phyloP scores from a whole-genome alignment of 495 filamentous ascomycete genomes.

The Aspergillus wentii region DNA sequence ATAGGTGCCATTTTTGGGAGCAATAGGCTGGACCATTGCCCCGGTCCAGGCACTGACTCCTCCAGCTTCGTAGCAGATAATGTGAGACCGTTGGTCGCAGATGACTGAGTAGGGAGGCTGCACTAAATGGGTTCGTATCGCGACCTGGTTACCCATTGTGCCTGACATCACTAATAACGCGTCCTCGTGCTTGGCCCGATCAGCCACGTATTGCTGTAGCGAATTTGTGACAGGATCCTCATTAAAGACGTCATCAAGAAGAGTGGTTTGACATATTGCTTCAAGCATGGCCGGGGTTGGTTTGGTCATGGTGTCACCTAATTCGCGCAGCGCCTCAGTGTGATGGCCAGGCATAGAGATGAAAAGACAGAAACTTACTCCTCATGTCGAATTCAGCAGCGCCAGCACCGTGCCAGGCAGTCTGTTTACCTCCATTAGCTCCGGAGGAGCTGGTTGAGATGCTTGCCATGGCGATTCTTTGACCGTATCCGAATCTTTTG shows the following conservation, averaged over 20 bases:
- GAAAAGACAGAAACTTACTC: slow-evolving; percentile 27
- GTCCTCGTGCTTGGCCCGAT: slow-evolving; percentile 65
- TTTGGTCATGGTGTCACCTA: slow-evolving; percentile 76
- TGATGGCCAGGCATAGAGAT: too few relatives aligned
- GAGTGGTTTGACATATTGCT: slow-evolving; percentile 51
- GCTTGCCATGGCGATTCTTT: slow-evolving; percentile 20
- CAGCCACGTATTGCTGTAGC: slow-evolving; percentile 66
- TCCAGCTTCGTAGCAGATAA: slow-evolving; percentile 46
- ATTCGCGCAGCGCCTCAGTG: too few relatives aligned
- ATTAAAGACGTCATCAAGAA: slow-evolving; percentile 79
- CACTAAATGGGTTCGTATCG: slow-evolving; percentile 40
- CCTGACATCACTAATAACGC: slow-evolving; percentile 74
- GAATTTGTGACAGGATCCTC: slow-evolving; percentile 75
- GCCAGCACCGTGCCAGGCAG: slow-evolving; percentile 53
- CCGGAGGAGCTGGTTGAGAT: slow-evolving; percentile 17
- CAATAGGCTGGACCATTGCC: slow-evolving; percentile 33
- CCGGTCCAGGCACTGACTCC: slow-evolving; percentile 43
- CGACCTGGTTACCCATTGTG: slow-evolving; percentile 70
- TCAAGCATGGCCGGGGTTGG: slow-evolving; percentile 77
- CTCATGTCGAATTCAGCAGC: slow-evolving; percentile 62
- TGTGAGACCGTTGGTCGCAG: slow-evolving; percentile 44
- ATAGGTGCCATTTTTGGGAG: slow-evolving; percentile 59
- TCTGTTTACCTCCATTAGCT: slow-evolving; percentile 22
- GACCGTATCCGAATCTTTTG: slow-evolving; percentile 2
- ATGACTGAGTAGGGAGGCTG: slow-evolving; percentile 48